Evolutionary conservation across 352 stramenopile genomes (phyloP), one percentile per base, ranked within the genome.

Genomic region (Phytophthora hibernalis): DNA sequence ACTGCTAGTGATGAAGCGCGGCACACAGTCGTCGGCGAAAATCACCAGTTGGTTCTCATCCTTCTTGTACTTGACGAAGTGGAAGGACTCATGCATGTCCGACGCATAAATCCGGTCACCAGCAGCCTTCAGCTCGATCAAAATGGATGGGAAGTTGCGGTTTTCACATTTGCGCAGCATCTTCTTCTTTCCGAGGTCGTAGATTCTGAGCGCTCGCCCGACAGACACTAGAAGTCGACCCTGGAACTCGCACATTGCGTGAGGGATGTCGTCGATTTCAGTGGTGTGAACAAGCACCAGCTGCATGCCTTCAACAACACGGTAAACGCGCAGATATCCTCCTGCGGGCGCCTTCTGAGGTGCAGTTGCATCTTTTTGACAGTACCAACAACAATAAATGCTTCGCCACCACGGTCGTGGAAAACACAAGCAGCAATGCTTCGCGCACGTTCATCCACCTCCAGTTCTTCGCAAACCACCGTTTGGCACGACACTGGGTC

Each of bases 111-210:
- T 94, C 15, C 98, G 91, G 70, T 99, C 96, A 2, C 97, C 97
- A 15, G 92, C 82, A 35, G 94, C 87, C 77, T 98, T 98, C 15
- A 99, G 70, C 12, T 93, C 95, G 44, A 98, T 92, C n/a, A 99
- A 76, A 68, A 96, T 90, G 0, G 92, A 95, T 28, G 93, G 91
- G 63, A 98, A 97, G 28, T 91, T 93, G 61, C 92, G 93, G 63
- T 97, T 97, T 80, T 99, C 97, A 65, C 97, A 99, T 85, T 99
- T 99, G 72, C 97, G 95, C 28, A 99, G 76, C 69, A 99, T 87
- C 70, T 99, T 99, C 44, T 98, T 98, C 84, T 99, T 99, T 56
- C 98, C 98, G 45, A 99, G 81, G 66, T 99, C 98, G 80, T 99
- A 99, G n/a, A 99, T 95, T 26, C 97, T 90, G 0, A 99, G 77